phyloP scores from a whole-genome alignment of 306 rosid genomes.

The Sophora flavescens region DNA sequence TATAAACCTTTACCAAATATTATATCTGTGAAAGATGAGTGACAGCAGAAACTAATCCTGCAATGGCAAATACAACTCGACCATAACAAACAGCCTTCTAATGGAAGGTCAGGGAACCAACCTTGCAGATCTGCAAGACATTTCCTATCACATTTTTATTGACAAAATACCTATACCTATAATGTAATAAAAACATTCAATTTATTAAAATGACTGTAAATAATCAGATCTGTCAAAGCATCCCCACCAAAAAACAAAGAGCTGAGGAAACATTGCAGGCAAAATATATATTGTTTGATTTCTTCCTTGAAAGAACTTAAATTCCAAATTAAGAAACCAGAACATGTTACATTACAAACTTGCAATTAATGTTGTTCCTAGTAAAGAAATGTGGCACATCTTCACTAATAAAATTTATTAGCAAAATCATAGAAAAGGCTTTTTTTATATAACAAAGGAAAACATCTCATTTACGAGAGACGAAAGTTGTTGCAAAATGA shows the following conservation, averaged over 20 bases:
- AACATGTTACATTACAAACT: slow-evolving; percentile 28
- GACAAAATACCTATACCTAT: neutral
- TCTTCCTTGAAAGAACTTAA: slow-evolving; percentile 15
- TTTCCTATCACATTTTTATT: neutral
- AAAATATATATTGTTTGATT: neutral
- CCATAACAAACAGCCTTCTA: slow-evolving; percentile 11
- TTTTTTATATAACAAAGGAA: slow-evolving; percentile 4
- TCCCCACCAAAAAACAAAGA: neutral
- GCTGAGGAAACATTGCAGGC: neutral
- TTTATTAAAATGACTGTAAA: neutral
- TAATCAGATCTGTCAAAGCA: neutral
- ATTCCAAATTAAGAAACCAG: slow-evolving; percentile 16
- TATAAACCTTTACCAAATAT: slow-evolving; percentile 11
- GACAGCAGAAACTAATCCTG: neutral
- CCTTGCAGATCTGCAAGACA: neutral
- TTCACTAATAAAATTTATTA: slow-evolving; percentile 16
- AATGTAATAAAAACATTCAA: neutral
- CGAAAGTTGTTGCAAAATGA: neutral
- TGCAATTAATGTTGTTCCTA: slow-evolving; percentile 25
- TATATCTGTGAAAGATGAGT: slow-evolving; percentile 6
- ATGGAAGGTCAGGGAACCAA: neutral
- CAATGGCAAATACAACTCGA: slow-evolving; percentile 13
- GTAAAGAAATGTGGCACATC: neutral
- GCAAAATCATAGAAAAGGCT: slow-evolving; percentile 7
- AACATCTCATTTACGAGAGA: slow-evolving; percentile 3